phyloP scores from a whole-genome alignment of 2,329 filamentous ascomycete genomes.

The Byssothecium circinans region DNA sequence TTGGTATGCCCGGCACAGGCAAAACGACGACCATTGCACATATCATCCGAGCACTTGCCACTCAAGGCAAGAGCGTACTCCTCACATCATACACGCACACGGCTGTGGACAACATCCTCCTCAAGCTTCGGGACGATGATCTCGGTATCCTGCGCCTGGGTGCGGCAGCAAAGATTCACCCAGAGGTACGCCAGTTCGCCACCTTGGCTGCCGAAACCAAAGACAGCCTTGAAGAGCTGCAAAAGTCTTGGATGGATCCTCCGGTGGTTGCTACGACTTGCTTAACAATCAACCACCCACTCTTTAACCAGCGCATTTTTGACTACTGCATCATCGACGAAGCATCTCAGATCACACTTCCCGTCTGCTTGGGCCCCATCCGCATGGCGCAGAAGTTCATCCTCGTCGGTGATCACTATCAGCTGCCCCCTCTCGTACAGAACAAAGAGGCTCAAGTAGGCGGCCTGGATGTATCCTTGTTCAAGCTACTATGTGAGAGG shows the following conservation, averaged over 20 bases:
- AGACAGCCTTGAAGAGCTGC: constrained; percentile 78
- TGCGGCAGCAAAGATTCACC: constrained; percentile 80
- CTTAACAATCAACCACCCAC: constrained; percentile 81
- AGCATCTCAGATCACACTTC: constrained; percentile 94
- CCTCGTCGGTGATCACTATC: constrained; percentile 94
- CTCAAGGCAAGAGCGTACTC: constrained; percentile 88
- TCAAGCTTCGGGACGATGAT: constrained; percentile 81
- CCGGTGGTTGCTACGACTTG: constrained; percentile 95
- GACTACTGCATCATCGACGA: constrained; percentile 99
- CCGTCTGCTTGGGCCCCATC: constrained; percentile 91
- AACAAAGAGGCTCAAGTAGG: constrained; percentile 85
- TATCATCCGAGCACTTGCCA: constrained; percentile 87
- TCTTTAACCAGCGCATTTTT: constrained; percentile 87
- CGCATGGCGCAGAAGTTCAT: constrained; percentile 92
- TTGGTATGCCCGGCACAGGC: constrained; percentile 97
- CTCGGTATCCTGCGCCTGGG: constrained; percentile 85
- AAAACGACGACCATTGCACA: constrained; percentile 98
- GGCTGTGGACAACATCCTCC: constrained; percentile 94
- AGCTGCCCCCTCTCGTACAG: constrained; percentile 89
- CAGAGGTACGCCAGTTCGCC: constrained; percentile 83
- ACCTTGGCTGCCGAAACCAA: constrained; percentile 74
- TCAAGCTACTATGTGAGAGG: constrained; percentile 87
- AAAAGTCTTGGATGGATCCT: constrained; percentile 78
- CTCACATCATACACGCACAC: constrained; percentile 96
- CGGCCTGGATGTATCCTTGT: constrained; percentile 88